These are phyloP conservation scores for Licmophora abbreviata DNA, from an alignment of 108 stramenopile species.

Conservation along the genomic window DNA sequence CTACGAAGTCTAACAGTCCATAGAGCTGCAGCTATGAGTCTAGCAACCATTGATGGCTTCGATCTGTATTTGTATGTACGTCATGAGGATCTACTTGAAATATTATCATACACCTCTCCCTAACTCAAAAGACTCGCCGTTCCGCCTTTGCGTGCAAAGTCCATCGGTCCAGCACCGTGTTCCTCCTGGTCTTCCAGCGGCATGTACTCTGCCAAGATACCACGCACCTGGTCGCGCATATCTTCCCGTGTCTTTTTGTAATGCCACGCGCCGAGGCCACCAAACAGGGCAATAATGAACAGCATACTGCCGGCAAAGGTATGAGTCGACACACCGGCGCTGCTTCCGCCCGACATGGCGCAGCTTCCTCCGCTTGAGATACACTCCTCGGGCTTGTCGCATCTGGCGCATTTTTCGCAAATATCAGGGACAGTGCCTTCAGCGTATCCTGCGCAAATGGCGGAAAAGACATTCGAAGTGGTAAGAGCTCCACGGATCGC, in stretches of 20 bases:
- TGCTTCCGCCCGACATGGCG: not conserved
- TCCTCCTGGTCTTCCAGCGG: constrained; percentile 4
- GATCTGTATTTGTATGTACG: no score
- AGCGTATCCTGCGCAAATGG: constrained; percentile 86
- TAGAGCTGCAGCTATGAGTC: no score
- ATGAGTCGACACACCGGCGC: constrained; percentile 18
- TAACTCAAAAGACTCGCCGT: constrained; percentile 11
- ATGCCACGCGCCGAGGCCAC: constrained; percentile 60
- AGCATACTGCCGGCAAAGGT: constrained; percentile 35
- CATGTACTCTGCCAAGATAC: constrained; percentile 84
- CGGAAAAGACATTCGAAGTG: constrained; percentile 65
- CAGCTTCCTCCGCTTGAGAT: constrained; percentile 7
- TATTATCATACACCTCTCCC: no score
- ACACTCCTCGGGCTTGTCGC: constrained; percentile 23
- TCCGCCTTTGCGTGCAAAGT: constrained; percentile 34
- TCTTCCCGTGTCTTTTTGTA: constrained; percentile 68
- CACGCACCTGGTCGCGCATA: constrained; percentile 84
- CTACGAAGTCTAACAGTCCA: no score
- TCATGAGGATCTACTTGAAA: no score
- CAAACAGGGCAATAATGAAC: constrained; percentile 24
- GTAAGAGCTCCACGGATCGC: constrained; percentile 75
- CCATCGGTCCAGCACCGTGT: constrained; percentile 15
- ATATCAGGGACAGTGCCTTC: constrained; percentile 66
- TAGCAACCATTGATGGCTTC: no score
- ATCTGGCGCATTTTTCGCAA: constrained; percentile 34